Conservation (phyloP, 1,139 yeast species). For the Blastobotrys raffinosifermentans region DNA sequence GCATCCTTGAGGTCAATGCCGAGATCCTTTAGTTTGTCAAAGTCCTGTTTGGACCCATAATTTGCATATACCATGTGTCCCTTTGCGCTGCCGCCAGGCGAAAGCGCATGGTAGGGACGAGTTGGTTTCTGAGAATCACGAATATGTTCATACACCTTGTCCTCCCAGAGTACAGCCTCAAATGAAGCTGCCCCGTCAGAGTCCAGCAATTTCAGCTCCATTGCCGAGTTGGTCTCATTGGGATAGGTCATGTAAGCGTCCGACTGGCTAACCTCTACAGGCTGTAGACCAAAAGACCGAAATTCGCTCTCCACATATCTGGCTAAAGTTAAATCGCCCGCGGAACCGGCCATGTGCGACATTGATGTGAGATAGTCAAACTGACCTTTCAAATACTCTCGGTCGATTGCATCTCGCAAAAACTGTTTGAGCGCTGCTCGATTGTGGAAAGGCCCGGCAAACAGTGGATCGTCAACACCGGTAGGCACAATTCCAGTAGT, state of each 20-base stretch:
- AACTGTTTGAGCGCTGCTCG: constrained; percentile 45
- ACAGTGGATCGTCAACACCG: constrained; percentile 29
- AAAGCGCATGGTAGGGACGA: constrained; percentile 60
- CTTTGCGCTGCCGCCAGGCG: constrained; percentile 51
- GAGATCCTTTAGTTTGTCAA: constrained; percentile 38
- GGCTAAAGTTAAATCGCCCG: constrained; percentile 71
- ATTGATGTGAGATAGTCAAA: constrained; percentile 72
- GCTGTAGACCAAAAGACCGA: constrained; percentile 45
- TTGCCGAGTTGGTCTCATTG: constrained; percentile 24
- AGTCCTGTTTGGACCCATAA: constrained; percentile 59
- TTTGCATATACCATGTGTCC: constrained; percentile 56
- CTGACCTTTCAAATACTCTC: constrained; percentile 57
- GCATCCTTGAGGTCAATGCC: constrained; percentile 37
- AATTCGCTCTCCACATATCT: constrained; percentile 57
- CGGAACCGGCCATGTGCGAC: constrained; percentile 86
- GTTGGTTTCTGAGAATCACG: constrained; percentile 26
- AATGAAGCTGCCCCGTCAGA: constrained; percentile 15
- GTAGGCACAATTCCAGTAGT: constrained; percentile 44
- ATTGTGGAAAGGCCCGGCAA: constrained; percentile 56
- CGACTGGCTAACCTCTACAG: constrained; percentile 45
- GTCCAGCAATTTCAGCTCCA: constrained; percentile 22
- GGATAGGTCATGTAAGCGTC: constrained; percentile 59
- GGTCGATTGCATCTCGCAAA: constrained; percentile 47
- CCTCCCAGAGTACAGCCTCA: constrained; percentile 31
- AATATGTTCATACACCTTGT: constrained; percentile 20